A percentile compares a stretch with the other conserved stretches of the same genome.
Evolutionary conservation across 495 filamentous ascomycete genomes (phyloP).

Genomic region (Lasiosphaeria ovina): DNA sequence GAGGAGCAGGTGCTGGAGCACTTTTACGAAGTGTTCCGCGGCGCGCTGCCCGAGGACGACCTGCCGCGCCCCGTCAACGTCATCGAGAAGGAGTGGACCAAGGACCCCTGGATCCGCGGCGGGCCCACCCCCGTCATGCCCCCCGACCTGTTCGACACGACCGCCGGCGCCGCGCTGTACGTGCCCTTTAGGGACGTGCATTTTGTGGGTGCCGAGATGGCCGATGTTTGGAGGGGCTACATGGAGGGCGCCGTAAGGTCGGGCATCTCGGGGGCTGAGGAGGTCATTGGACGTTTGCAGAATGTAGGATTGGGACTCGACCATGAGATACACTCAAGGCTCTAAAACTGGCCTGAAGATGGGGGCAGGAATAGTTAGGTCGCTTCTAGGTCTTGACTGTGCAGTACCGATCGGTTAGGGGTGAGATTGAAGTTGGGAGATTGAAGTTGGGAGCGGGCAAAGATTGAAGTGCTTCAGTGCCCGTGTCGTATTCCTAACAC

Average conservation of each 20-base stretch:
- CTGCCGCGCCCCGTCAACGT: conserved; percentile 2
- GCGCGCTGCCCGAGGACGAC: not conserved
- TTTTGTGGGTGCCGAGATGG: conserved; percentile 49
- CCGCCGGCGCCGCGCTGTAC: conserved; percentile 23
- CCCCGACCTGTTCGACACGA: conserved; percentile 15
- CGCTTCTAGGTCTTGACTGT: too few species aligned
- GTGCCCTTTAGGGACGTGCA: conserved; percentile 39
- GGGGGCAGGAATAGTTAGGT: too few species aligned
- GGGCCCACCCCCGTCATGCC: conserved; percentile 11
- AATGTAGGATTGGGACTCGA: too few species aligned
- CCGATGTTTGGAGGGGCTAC: conserved; percentile 45
- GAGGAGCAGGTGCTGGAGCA: conserved; percentile 8
- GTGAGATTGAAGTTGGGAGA: too few species aligned
- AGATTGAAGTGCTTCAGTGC: too few species aligned
- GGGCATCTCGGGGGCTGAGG: conserved; percentile 38
- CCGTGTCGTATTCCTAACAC: too few species aligned
- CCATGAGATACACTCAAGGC: too few species aligned
- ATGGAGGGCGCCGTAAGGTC: conserved; percentile 49
- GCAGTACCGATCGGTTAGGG: too few species aligned
- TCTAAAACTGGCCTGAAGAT: too few species aligned
- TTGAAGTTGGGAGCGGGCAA: too few species aligned
- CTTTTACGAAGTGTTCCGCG: conserved; percentile 7
- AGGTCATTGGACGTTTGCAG: conserved; percentile 23
- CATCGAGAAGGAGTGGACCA: conserved; percentile 1
- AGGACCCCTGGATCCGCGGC: not conserved